Conservation (phyloP, 1,139 yeast genomes). For the Taiozyma sp. region DNA sequence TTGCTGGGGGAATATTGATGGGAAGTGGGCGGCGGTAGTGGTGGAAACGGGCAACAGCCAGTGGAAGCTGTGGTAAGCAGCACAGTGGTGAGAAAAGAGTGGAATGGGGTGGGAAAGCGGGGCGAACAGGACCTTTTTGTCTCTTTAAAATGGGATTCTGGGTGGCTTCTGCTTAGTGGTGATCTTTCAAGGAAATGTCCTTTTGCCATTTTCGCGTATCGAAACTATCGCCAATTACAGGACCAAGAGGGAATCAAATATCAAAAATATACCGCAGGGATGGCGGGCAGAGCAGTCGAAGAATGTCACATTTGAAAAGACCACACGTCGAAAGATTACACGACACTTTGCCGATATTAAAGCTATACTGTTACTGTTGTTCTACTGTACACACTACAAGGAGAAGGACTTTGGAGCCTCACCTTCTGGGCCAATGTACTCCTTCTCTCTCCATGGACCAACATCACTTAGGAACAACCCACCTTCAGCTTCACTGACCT, state of each 20-base stretch:
- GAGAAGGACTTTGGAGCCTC: slow-evolving; percentile 65
- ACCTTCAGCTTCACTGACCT: slow-evolving; percentile 59
- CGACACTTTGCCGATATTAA: background rate
- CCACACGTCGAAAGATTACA: background rate
- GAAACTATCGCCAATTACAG: background rate
- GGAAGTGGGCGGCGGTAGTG: background rate
- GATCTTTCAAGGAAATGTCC: background rate
- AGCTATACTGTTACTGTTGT: background rate
- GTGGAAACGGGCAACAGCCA: background rate
- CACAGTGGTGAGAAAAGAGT: background rate
- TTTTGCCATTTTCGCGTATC: background rate
- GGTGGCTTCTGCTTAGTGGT: background rate
- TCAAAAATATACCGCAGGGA: background rate
- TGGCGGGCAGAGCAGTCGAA: background rate
- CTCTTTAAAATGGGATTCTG: background rate
- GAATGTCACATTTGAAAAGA: background rate
- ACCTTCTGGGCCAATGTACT: slow-evolving; percentile 83
- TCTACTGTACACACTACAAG: slow-evolving; percentile 6
- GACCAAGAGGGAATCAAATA: background rate
- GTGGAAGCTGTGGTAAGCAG: background rate
- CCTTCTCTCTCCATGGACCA: slow-evolving; percentile 96
- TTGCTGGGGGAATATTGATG: background rate
- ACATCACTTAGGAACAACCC: slow-evolving; percentile 84
- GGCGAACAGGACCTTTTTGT: background rate
- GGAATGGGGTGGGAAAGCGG: background rate